Evolutionary conservation across 2,329 filamentous ascomycete genomes (phyloP).

Genomic region (Pestalotiopsis sp.): DNA sequence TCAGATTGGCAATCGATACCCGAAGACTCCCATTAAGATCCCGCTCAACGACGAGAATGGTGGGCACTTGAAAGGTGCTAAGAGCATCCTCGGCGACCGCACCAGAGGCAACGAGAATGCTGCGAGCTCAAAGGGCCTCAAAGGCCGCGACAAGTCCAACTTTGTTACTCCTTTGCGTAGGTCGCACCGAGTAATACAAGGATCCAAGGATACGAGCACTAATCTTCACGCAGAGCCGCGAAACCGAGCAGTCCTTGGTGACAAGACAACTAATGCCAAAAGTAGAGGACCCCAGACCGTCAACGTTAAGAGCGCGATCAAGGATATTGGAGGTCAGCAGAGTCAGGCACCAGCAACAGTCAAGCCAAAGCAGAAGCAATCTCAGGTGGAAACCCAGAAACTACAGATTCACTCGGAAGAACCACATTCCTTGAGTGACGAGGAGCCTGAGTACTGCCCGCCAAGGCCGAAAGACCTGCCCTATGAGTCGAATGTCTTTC

Average conservation of each 20-base stretch:
- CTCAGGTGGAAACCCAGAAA: constrained; percentile 57
- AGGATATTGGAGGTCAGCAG: constrained; percentile 65
- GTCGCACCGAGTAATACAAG: constrained; percentile 22
- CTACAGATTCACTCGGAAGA: constrained; percentile 63
- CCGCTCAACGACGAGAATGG: constrained; percentile 86
- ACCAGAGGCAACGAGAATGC: constrained; percentile 60
- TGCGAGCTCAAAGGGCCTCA: constrained; percentile 50
- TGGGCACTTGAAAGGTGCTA: constrained; percentile 58
- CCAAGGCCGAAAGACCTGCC: constrained; percentile 68
- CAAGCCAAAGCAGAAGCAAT: constrained; percentile 59
- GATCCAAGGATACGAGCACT: background rate
- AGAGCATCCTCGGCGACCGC: constrained; percentile 57
- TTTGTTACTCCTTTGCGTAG: constrained; percentile 83
- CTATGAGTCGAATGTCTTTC: constrained; percentile 72
- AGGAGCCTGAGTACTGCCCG: constrained; percentile 89
- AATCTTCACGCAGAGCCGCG: constrained; percentile 53
- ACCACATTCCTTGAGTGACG: constrained; percentile 53
- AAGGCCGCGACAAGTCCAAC: constrained; percentile 58
- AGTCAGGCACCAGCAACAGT: constrained; percentile 59
- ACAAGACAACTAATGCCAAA: constrained; percentile 97
- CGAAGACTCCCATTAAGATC: constrained; percentile 82
- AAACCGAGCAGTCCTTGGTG: constrained; percentile 79
- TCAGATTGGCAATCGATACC: constrained; percentile 70
- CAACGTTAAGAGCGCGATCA: constrained; percentile 61
- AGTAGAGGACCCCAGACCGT: constrained; percentile 67